phyloP scores from a whole-genome alignment of 2,329 filamentous ascomycete species.

The Colletotrichum sublineola region DNA sequence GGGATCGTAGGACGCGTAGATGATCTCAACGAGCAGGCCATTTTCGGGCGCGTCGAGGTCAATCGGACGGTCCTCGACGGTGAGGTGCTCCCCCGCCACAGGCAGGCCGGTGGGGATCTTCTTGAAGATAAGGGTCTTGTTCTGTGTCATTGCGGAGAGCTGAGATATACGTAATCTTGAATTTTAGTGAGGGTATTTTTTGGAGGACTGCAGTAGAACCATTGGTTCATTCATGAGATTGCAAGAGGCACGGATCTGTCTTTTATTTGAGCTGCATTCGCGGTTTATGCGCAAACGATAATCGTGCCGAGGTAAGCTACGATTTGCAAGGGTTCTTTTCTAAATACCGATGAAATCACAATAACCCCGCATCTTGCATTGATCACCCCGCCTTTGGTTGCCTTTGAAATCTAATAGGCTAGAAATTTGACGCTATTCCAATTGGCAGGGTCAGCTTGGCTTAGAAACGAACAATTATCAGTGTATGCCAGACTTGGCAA shows the following conservation, averaged over 20 bases:
- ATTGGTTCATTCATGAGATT: background rate
- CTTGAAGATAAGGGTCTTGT: constrained; percentile 84
- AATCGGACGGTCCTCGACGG: constrained; percentile 75
- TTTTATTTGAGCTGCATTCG: background rate
- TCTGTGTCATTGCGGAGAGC: constrained; percentile 61
- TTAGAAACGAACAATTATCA: too few species aligned
- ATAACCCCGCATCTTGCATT: background rate
- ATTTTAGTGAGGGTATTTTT: too few species aligned
- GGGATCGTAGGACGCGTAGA: constrained; percentile 84
- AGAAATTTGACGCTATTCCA: too few species aligned
- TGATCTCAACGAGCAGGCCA: constrained; percentile 77
- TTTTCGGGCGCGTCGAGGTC: constrained; percentile 74
- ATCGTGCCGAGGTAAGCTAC: background rate
- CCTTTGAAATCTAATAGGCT: too few species aligned
- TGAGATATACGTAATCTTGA: too few species aligned
- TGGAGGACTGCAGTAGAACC: background rate
- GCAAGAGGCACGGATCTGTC: too few species aligned
- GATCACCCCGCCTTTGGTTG: too few species aligned
- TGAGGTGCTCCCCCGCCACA: constrained; percentile 77
- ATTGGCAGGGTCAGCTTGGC: too few species aligned
- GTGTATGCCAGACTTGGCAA: background rate
- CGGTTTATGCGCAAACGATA: background rate
- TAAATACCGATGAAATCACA: background rate
- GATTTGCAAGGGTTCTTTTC: background rate
- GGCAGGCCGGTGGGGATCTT: constrained; percentile 75